Evolutionary conservation across 2,329 filamentous ascomycete genomes (phyloP).

Genomic region (Xylariaceae sp.): DNA sequence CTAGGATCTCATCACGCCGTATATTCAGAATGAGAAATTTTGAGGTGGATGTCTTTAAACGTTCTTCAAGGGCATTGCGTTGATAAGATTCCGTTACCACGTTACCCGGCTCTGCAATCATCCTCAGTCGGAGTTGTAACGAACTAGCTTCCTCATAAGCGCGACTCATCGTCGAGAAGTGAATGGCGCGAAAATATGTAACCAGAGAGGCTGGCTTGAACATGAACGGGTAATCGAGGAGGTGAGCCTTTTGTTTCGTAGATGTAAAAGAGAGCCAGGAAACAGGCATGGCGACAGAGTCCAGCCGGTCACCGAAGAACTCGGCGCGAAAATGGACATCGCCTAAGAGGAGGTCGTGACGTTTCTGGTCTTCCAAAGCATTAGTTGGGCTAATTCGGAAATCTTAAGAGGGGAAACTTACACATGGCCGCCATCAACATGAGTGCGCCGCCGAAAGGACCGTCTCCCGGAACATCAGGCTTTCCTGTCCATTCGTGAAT

Average conservation of each 20-base stretch:
- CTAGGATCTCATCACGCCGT: constrained; percentile 59
- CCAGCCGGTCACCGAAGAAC: constrained; percentile 69
- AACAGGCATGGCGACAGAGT: constrained; percentile 67
- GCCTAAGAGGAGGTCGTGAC: constrained; percentile 57
- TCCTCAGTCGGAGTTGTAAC: constrained; percentile 50
- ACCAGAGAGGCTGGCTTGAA: constrained; percentile 69
- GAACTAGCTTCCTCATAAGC: constrained; percentile 66
- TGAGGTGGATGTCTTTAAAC: constrained; percentile 60
- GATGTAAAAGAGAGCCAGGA: constrained; percentile 60
- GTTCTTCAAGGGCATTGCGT: constrained; percentile 55
- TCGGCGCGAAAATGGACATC: constrained; percentile 68
- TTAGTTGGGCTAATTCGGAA: constrained; percentile 20
- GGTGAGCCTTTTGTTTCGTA: constrained; percentile 60
- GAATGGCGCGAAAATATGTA: constrained; percentile 81
- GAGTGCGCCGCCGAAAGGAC: constrained; percentile 70
- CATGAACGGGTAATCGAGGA: constrained; percentile 75
- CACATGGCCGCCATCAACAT: constrained; percentile 67
- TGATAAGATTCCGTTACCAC: constrained; percentile 53
- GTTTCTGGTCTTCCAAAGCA: constrained; percentile 48
- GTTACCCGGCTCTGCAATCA: constrained; percentile 48
- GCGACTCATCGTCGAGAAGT: constrained; percentile 79
- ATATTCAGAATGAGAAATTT: constrained; percentile 68
- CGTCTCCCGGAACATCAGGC: constrained; percentile 62
- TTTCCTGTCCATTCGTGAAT: constrained; percentile 76
- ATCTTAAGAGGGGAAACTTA: constrained; percentile 38